A percentile compares a stretch with the other conserved stretches of the same genome.
These are phyloP conservation scores for Schrenkiella parvula DNA, from an alignment of 345 rosid species.

Conservation along the genomic window DNA sequence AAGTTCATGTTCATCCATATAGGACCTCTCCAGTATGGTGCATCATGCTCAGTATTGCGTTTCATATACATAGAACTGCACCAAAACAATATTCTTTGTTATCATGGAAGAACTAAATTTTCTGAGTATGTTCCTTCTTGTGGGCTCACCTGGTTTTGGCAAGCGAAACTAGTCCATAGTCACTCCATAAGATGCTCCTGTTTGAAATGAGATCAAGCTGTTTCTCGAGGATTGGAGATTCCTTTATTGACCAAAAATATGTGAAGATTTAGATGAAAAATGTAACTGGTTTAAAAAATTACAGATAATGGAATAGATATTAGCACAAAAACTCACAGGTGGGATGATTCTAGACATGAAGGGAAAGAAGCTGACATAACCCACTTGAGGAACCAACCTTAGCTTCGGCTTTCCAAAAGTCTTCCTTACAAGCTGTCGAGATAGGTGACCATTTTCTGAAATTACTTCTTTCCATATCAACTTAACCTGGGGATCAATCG, in stretches of 20 bases:
- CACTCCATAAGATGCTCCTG: slow-evolving; percentile 72
- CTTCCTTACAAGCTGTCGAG: slow-evolving; percentile 74
- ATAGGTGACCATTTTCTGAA: slow-evolving; percentile 46
- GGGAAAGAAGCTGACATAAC: slow-evolving; percentile 94
- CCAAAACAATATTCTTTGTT: background rate
- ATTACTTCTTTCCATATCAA: slow-evolving; percentile 68
- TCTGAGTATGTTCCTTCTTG: background rate
- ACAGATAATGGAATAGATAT: background rate
- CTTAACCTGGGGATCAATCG: slow-evolving; percentile 54
- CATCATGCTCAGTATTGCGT: slow-evolving; percentile 93
- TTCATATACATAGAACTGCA: slow-evolving; percentile 87
- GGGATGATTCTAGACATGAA: slow-evolving; percentile 85
- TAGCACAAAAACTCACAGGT: slow-evolving; percentile 52
- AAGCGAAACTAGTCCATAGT: slow-evolving; percentile 87
- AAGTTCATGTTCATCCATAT: slow-evolving; percentile 97
- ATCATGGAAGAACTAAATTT: background rate
- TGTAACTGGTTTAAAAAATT: background rate
- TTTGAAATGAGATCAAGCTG: slow-evolving; percentile 87
- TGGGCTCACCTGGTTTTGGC: slow-evolving; percentile 71
- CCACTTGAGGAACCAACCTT: slow-evolving; percentile 82
- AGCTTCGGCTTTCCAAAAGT: slow-evolving; percentile 56
- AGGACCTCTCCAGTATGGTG: slow-evolving; percentile 99
- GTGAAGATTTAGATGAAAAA: background rate
- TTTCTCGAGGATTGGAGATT: slow-evolving; percentile 84
- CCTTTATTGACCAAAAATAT: slow-evolving; percentile 36